A percentile compares a stretch with the other conserved stretches of the same genome.
These are phyloP conservation scores for Lobosporangium transversale DNA, from an alignment of 192 early-diverging fungal genomes.

Conservation along the genomic window DNA sequence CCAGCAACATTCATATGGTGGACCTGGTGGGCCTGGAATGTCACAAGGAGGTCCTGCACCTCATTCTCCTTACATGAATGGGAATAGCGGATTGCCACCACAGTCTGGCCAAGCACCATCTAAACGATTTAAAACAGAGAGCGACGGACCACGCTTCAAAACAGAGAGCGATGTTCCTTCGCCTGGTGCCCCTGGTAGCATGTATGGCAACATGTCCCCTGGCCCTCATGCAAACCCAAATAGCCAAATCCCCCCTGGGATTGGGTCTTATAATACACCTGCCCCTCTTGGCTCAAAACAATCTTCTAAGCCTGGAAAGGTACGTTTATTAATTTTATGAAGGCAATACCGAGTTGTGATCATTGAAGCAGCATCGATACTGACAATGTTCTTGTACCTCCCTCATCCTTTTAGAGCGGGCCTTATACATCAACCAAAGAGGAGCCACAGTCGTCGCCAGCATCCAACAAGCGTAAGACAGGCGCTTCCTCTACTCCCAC, in stretches of 20 bases:
- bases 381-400: too few relatives aligned
- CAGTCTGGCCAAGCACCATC: constrained; percentile 53
- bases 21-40: constrained; percentile 48
- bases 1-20: constrained; percentile 38
- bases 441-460: constrained; percentile 25
- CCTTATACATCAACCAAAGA: constrained; percentile 27
- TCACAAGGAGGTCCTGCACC: constrained; percentile 36
- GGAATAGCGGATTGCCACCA: constrained; percentile 34
- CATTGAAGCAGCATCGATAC: too few relatives aligned
- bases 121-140: constrained; percentile 48
- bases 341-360: too few relatives aligned
- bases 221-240: constrained; percentile 57
- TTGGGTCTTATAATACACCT: constrained; percentile 45
- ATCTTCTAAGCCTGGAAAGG: constrained; percentile 24
- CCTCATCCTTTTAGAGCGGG: constrained; percentile 2
- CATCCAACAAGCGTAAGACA: constrained; percentile 32
- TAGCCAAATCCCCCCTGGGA: constrained; percentile 55
- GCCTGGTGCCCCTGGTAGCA: constrained; percentile 38
- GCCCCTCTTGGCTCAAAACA: constrained; percentile 25
- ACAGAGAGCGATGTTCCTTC: constrained; percentile 42
- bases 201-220: constrained; percentile 52
- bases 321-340: too few relatives aligned
- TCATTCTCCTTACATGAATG: constrained; percentile 57
- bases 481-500: constrained; percentile 33
- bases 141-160: constrained; percentile 40